phyloP scores from a whole-genome alignment of 495 filamentous ascomycete species.

The Barbatosphaeria neglecta region DNA sequence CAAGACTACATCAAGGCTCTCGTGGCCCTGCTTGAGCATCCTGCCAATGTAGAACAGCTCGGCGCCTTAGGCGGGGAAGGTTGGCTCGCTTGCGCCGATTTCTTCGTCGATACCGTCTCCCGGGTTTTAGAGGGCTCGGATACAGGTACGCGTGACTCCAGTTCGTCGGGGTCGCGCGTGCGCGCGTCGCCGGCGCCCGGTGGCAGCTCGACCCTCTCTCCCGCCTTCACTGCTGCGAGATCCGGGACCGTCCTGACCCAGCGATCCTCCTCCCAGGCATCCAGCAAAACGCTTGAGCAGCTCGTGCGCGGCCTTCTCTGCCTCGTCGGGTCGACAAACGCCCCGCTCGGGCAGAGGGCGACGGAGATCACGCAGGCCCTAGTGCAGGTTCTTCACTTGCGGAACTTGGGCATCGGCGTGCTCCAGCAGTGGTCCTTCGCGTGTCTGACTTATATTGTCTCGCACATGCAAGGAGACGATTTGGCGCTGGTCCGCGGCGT shows the following conservation, averaged over 20 bases:
- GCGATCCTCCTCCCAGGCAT: conserved; percentile 13
- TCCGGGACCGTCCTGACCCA: conserved; percentile 11
- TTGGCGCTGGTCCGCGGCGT: conserved; percentile 46
- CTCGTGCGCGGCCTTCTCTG: conserved; percentile 54
- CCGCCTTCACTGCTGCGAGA: conserved; percentile 16
- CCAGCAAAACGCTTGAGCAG: conserved; percentile 34
- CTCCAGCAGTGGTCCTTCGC: conserved; percentile 62
- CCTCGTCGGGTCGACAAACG: conserved; percentile 57
- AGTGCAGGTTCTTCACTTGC: conserved; percentile 50
- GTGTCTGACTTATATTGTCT: conserved; percentile 59
- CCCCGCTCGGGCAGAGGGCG: conserved; percentile 51
- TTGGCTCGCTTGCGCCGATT: conserved; percentile 59
- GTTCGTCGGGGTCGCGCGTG: conserved; percentile 9
- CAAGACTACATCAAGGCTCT: conserved; percentile 72
- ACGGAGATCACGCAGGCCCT: conserved; percentile 46
- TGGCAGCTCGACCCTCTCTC: conserved; percentile 9
- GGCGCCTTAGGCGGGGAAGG: conserved; percentile 33
- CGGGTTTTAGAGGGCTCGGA: conserved; percentile 28
- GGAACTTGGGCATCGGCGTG: conserved; percentile 41
- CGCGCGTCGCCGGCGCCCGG: conserved; percentile 33
- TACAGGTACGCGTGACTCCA: conserved; percentile 3
- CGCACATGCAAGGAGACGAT: conserved; percentile 54
- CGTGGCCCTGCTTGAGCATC: conserved; percentile 52
- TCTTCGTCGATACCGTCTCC: conserved; percentile 47
- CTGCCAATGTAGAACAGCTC: conserved; percentile 70